Evolutionary conservation across 2,329 filamentous ascomycete genomes (phyloP).

Genomic region (Simplicillium sp.): DNA sequence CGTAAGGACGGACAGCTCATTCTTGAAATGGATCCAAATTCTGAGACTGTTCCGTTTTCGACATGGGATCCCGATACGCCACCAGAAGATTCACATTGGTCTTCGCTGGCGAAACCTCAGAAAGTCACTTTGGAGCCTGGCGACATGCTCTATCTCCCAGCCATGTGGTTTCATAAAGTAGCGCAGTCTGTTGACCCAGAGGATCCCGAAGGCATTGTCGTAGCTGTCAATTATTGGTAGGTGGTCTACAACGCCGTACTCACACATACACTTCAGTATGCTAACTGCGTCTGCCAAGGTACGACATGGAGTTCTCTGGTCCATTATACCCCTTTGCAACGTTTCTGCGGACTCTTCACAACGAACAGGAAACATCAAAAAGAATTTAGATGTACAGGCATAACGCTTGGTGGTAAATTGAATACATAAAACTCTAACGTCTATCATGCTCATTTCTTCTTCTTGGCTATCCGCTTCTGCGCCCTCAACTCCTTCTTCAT

Average conservation of each 20-base stretch:
- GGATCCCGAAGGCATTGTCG: conserved; percentile 58
- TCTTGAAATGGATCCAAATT: conserved; percentile 23
- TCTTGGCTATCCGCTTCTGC: conserved; percentile 65
- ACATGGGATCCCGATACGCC: conserved; percentile 64
- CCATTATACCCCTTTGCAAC: conserved; percentile 52
- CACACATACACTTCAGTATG: too few species aligned
- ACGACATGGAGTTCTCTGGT: conserved; percentile 70
- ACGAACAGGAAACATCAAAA: conserved; percentile 1
- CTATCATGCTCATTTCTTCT: conserved; percentile 31
- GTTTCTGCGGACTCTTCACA: conserved; percentile 38
- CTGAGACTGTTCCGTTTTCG: conserved; percentile 50
- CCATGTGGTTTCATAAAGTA: conserved; percentile 82
- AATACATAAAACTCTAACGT: conserved; percentile 5
- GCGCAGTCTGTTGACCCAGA: conserved; percentile 58
- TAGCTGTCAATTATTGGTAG: conserved; percentile 76
- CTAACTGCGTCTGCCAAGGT: conserved; percentile 35
- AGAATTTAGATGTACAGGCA: neutral
- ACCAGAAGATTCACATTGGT: conserved; percentile 45
- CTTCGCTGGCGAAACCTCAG: conserved; percentile 48
- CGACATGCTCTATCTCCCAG: conserved; percentile 75
- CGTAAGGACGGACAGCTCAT: conserved; percentile 19
- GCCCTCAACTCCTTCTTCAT: conserved; percentile 95
- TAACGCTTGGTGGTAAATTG: neutral
- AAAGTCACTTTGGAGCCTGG: conserved; percentile 61
- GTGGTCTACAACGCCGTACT: conserved; percentile 9